These are phyloP conservation scores for Aphanoascus verrucosus DNA, from an alignment of 2,329 filamentous ascomycete genomes.

Conservation along the genomic window DNA sequence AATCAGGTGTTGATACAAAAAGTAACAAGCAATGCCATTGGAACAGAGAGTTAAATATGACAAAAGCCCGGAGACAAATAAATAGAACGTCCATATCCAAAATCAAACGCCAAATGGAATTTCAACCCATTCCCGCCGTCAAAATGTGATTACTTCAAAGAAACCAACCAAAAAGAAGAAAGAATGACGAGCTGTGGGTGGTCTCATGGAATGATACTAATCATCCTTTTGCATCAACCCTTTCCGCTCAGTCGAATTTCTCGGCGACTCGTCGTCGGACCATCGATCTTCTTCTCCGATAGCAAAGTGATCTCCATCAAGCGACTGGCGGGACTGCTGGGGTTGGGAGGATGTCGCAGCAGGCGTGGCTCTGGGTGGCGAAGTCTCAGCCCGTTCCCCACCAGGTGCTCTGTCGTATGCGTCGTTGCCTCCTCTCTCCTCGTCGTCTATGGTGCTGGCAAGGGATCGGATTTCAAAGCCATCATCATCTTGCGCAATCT, in stretches of 20 bases:
- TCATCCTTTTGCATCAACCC: slow-evolving; percentile 40
- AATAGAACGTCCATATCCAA: not conserved
- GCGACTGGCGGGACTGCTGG: slow-evolving; percentile 46
- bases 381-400: slow-evolving; percentile 18
- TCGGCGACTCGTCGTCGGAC: slow-evolving; percentile 54
- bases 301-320: slow-evolving; percentile 89
- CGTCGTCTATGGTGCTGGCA: slow-evolving; percentile 60
- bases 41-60: not conserved
- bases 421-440: slow-evolving; percentile 35
- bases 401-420: slow-evolving; percentile 18
- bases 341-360: slow-evolving; percentile 27
- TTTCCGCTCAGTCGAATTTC: slow-evolving; percentile 41
- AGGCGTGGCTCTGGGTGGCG: slow-evolving; percentile 39
- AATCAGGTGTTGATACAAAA: not conserved
- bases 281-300: slow-evolving; percentile 81
- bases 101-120: slow-evolving; percentile 6
- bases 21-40: not conserved
- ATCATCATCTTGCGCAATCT: slow-evolving; percentile 94
- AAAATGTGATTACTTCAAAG: not conserved
- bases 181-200: not conserved
- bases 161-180: not conserved
- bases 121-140: not conserved
- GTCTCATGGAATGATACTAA: slow-evolving; percentile 2
- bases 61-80: not conserved
- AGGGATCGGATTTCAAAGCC: slow-evolving; percentile 95